These are phyloP conservation scores for Cyclostephanos invisitatus DNA, from an alignment of 108 stramenopile species.

Conservation along the genomic window DNA sequence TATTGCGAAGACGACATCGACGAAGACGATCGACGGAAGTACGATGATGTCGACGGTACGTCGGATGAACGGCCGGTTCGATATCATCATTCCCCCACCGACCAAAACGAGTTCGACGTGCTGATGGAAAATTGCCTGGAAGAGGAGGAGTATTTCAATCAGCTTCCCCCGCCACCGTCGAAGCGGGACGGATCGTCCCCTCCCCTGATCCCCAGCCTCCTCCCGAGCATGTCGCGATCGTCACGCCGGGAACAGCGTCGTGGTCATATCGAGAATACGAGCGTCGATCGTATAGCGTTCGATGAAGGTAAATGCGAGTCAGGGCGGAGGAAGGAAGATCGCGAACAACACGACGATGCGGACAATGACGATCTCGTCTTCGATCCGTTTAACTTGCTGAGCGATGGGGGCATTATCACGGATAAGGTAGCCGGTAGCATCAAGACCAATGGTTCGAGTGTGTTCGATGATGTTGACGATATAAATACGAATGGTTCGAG, in stretches of 20 bases:
- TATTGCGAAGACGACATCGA: too few relatives aligned
- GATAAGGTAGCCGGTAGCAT: background rate
- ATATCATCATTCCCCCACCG: slow-evolving; percentile 1
- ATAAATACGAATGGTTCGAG: background rate
- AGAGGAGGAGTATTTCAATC: slow-evolving; percentile 8
- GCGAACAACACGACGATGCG: background rate
- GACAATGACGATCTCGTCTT: slow-evolving; percentile 5
- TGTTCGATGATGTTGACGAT: background rate
- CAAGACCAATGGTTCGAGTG: background rate
- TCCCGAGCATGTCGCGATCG: background rate
- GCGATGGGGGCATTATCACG: background rate
- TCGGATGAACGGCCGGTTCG: background rate
- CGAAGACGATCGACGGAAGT: background rate
- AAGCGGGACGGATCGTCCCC: background rate
- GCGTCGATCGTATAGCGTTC: background rate
- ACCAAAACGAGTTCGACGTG: slow-evolving; percentile 12
- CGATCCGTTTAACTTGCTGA: slow-evolving; percentile 5
- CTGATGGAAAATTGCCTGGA: background rate
- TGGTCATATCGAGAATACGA: background rate
- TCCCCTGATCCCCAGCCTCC: background rate
- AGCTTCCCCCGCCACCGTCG: background rate
- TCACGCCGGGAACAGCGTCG: background rate
- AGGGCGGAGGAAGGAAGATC: background rate
- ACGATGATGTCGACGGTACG: background rate
- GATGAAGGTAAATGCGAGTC: background rate